Percentiles rank a stretch among this genome's conserved stretches.
Conservation (phyloP, 306 rosid genomes). For the Casuarina glauca region DNA sequence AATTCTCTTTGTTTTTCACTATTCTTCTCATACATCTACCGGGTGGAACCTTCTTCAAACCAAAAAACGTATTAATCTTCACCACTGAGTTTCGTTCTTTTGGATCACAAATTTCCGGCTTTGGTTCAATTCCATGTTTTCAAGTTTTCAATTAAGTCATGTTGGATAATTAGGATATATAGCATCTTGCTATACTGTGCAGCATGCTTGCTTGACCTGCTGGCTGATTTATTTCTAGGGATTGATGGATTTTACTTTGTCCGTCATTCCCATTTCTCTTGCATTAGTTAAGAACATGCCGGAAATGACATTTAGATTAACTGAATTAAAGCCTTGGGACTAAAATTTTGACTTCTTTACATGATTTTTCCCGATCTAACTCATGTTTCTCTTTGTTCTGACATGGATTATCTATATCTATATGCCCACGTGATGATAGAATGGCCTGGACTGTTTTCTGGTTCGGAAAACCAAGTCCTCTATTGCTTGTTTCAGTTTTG, state of each 20-base stretch:
- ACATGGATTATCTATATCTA: background rate
- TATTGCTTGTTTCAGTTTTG: background rate
- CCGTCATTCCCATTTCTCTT: background rate
- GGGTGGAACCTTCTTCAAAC: conserved; percentile 87
- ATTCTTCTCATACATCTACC: conserved; percentile 30
- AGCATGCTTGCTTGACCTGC: background rate
- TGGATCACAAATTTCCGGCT: background rate
- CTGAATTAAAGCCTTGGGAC: background rate
- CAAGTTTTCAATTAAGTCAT: background rate
- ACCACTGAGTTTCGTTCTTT: background rate
- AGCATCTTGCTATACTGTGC: background rate
- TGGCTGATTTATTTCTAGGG: background rate
- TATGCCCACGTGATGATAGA: background rate
- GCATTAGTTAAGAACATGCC: background rate
- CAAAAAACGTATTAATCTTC: conserved; percentile 50
- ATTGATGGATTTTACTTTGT: background rate
- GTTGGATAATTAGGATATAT: background rate
- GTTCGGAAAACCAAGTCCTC: background rate
- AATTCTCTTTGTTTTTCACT: no score
- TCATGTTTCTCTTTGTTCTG: background rate
- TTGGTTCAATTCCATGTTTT: background rate
- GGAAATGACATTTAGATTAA: background rate
- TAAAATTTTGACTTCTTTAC: background rate
- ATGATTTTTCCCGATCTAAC: background rate
- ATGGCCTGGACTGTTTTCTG: background rate